Percentiles rank a stretch among this genome's conserved stretches.
These are phyloP conservation scores for Nicotiana knightiana DNA, from an alignment of 257 asterid species.

Conservation along the genomic window DNA sequence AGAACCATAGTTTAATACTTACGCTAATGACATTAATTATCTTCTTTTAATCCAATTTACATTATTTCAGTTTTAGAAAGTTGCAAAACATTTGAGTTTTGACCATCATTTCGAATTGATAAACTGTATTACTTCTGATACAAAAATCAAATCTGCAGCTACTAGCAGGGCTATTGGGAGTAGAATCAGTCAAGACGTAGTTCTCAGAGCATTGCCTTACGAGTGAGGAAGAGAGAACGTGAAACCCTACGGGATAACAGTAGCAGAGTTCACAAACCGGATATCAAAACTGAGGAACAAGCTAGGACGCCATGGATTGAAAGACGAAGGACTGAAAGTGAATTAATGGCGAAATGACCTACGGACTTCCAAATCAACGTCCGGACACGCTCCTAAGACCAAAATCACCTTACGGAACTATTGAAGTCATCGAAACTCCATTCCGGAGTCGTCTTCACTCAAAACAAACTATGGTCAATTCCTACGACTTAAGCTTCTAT, in stretches of 20 bases:
- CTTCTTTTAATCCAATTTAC: constrained; percentile 29
- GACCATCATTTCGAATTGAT: not conserved
- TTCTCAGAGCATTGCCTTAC: constrained; percentile 38
- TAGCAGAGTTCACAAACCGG: constrained; percentile 45
- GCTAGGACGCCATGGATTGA: constrained; percentile 49
- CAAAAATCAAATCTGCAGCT: constrained; percentile 20
- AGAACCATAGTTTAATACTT: constrained; percentile 72
- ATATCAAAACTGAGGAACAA: constrained; percentile 44
- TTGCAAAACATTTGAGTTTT: not conserved
- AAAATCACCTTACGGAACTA: too few species aligned
- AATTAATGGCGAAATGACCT: too few species aligned
- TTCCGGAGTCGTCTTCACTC: too few species aligned
- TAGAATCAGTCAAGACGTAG: constrained; percentile 71
- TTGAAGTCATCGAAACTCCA: too few species aligned
- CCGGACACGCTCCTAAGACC: too few species aligned
- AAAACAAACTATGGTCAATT: too few species aligned
- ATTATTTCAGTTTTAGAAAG: not conserved
- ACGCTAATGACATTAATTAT: constrained; percentile 62
- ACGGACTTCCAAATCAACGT: too few species aligned
- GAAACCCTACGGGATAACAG: constrained; percentile 37
- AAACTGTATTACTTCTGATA: too few species aligned
- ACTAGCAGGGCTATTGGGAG: constrained; percentile 58
- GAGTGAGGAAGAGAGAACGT: constrained; percentile 33
- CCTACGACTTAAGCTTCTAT: too few species aligned
- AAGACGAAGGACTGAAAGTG: constrained; percentile 75